A percentile compares a stretch with the other conserved stretches of the same genome.
Conservation (phyloP, 306 rosid species). For the Abrus precatorius region DNA sequence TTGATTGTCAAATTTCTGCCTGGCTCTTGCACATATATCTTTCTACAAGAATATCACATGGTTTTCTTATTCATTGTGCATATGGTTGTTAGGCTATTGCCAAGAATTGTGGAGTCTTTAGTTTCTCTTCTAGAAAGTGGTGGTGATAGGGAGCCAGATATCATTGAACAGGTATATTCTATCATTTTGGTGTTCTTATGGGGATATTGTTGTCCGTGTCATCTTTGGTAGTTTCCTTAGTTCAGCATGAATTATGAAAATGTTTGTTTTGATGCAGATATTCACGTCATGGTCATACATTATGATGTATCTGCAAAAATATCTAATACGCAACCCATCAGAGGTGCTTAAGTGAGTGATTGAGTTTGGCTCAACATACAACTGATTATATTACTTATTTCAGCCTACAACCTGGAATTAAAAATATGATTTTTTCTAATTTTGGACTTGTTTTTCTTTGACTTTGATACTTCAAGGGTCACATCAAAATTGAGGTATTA, state of each 20-base stretch:
- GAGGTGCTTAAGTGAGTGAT: constrained; percentile 80
- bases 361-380: constrained; percentile 19
- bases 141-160: constrained; percentile 88
- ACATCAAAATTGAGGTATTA: constrained; percentile 79
- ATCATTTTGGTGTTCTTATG: constrained; percentile 35
- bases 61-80: constrained; percentile 42
- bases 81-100: constrained; percentile 67
- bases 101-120: constrained; percentile 70
- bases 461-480: constrained; percentile 61
- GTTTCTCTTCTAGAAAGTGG: constrained; percentile 82
- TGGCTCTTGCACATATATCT: constrained; percentile 14
- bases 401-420: constrained; percentile 18
- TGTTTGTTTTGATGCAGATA: constrained; percentile 64
- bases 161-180: constrained; percentile 79
- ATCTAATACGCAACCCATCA: constrained; percentile 63
- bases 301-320: constrained; percentile 89
- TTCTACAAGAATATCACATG: constrained; percentile 9
- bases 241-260: constrained; percentile 1
- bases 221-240: constrained; percentile 32
- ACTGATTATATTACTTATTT: constrained; percentile 25
- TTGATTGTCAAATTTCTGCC: constrained; percentile 32
- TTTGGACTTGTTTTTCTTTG: constrained; percentile 36
- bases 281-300: constrained; percentile 83
- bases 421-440: constrained; percentile 34
- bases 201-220: constrained; percentile 1